Evolutionary conservation across 1,139 yeast genomes (phyloP).

Genomic region (Zygosaccharomyces sapae): DNA sequence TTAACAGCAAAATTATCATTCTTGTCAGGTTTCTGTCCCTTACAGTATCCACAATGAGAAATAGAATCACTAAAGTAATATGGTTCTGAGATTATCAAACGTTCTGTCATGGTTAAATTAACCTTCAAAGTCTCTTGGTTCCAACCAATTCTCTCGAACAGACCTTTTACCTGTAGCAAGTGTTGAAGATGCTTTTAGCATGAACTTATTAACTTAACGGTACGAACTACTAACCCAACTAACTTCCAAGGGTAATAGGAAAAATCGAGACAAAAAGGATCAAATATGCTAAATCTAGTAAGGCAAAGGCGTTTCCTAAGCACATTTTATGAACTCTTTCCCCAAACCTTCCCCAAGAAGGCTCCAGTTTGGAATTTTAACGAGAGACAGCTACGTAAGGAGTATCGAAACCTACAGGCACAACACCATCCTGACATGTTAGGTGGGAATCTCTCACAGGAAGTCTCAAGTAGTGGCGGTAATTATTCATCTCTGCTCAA

Average conservation of each 20-base stretch:
- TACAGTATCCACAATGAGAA: constrained; percentile 61
- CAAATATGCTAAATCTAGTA: constrained; percentile 8
- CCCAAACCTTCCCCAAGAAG: constrained; percentile 64
- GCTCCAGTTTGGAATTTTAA: constrained; percentile 65
- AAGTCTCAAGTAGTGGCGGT: constrained; percentile 20
- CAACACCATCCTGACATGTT: constrained; percentile 74
- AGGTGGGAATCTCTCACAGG: constrained; percentile 33
- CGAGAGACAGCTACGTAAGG: constrained; percentile 55
- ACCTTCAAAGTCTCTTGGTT: not conserved
- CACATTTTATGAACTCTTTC: constrained; percentile 59
- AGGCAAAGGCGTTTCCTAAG: constrained; percentile 17
- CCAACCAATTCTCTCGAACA: not conserved
- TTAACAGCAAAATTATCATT: constrained; percentile 41
- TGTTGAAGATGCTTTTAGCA: not conserved
- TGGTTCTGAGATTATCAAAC: constrained; percentile 36
- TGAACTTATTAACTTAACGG: not conserved
- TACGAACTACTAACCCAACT: not conserved
- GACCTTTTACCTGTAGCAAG: constrained; percentile 1
- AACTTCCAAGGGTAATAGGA: not conserved
- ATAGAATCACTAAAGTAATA: constrained; percentile 36
- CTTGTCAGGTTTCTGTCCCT: constrained; percentile 41
- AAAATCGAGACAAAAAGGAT: not conserved
- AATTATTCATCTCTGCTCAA: constrained; percentile 50
- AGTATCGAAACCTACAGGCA: constrained; percentile 69
- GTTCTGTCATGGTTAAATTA: constrained; percentile 10